Evolutionary conservation across 352 stramenopile species (phyloP).

Genomic region (Phytopythium mirpurense): DNA sequence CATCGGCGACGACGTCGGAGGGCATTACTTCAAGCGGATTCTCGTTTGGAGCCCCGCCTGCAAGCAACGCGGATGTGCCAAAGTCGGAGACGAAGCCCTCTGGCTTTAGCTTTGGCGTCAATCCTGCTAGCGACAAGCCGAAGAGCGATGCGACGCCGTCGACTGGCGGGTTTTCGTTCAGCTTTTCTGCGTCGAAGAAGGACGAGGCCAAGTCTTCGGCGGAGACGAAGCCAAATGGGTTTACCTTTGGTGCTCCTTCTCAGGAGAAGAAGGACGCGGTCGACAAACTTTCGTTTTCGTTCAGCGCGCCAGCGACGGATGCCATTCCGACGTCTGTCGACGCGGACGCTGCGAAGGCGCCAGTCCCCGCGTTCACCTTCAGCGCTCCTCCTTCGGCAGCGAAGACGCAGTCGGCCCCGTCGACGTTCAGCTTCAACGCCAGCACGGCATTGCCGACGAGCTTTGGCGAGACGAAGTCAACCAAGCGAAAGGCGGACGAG

Average conservation of each 20-base stretch:
- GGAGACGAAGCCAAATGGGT: slow-evolving; percentile 18
- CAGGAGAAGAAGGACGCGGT: slow-evolving; percentile 14
- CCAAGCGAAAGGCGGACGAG: slow-evolving; percentile 6
- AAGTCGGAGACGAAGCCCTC: neutral
- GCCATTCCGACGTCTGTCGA: neutral
- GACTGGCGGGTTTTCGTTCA: slow-evolving; percentile 12
- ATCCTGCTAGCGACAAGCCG: slow-evolving; percentile 2
- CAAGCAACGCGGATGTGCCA: neutral
- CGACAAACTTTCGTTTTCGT: slow-evolving; percentile 37
- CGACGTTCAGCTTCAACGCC: slow-evolving; percentile 6
- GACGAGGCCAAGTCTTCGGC: neutral
- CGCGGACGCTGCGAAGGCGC: neutral
- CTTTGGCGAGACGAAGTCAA: slow-evolving; percentile 16
- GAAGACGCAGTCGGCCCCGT: neutral
- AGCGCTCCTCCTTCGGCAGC: slow-evolving; percentile 15
- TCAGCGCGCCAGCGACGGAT: slow-evolving; percentile 23
- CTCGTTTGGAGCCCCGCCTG: slow-evolving; percentile 20
- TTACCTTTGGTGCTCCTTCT: slow-evolving; percentile 23
- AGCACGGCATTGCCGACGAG: slow-evolving; percentile 6
- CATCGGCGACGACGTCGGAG: slow-evolving; percentile 35
- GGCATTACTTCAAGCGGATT: slow-evolving; percentile 19
- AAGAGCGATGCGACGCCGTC: neutral
- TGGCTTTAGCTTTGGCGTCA: slow-evolving; percentile 6
- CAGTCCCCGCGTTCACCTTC: slow-evolving; percentile 34
- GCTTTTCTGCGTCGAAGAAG: slow-evolving; percentile 7